Evolutionary conservation across 108 stramenopile species (phyloP).

Genomic region (Hondaea fermentalgiana): DNA sequence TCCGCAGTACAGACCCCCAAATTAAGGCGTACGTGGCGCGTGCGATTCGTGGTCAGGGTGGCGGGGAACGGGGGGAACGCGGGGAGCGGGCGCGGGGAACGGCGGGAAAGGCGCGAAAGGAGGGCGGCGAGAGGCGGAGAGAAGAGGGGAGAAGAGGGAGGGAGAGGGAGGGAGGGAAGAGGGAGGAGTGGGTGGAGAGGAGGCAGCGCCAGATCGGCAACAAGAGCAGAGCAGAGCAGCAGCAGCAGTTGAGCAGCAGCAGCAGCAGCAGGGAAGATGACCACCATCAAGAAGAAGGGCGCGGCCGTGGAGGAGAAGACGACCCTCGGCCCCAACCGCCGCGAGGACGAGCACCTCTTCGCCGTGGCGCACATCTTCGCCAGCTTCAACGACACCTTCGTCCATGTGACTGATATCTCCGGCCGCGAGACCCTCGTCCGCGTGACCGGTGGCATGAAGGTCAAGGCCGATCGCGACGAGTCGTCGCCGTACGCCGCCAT

Average conservation of each 20-base stretch:
- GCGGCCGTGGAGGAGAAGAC: constrained; percentile 15
- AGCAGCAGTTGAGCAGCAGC: neutral
- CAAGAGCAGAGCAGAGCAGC: neutral
- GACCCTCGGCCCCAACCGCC: constrained; percentile 55
- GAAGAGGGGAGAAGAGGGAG: too few species aligned
- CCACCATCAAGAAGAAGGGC: neutral
- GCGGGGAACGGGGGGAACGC: too few species aligned
- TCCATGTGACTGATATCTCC: constrained; percentile 97
- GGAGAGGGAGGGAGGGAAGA: too few species aligned
- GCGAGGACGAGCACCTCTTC: constrained; percentile 94
- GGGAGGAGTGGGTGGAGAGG: too few species aligned
- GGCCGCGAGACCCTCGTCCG: constrained; percentile 98
- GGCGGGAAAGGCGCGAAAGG: too few species aligned
- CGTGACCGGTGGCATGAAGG: constrained; percentile 99
- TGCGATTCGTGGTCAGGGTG: too few species aligned
- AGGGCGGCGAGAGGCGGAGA: too few species aligned
- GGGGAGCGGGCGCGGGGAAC: too few species aligned
- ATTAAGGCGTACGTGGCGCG: too few species aligned
- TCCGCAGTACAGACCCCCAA: too few species aligned
- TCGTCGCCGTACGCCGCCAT: constrained; percentile 98
- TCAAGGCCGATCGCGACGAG: constrained; percentile 99
- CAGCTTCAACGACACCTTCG: constrained; percentile 99
- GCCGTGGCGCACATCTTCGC: constrained; percentile 99
- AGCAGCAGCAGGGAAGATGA: neutral
- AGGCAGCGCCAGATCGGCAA: too few species aligned